Base-by-base conservation (phyloP, 83 land plant species). In the Picea abies region DNA sequence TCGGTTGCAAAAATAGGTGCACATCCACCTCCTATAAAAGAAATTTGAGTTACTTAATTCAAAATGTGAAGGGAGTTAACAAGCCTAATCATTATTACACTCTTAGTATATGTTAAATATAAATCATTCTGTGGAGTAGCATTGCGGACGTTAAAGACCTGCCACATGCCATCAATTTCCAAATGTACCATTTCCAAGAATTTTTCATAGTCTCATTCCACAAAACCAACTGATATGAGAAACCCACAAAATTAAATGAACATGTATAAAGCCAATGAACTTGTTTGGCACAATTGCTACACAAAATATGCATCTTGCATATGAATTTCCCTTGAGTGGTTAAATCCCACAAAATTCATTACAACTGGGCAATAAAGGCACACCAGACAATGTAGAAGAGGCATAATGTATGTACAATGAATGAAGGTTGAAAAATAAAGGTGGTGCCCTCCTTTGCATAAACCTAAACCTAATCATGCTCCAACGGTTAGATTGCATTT, bases 91-190 rank as follows among this genome's bases (percentile, higher is more conserved):
- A 98, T 87, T 63, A 95, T 96, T n/a, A 98, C 99, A 88, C 91
- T 96, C 84, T 94, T 98, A 63, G 99, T 94, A 85, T 94, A 95
- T 29, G 96, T 93, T 22, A 95, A 91, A 73, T 97, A 98, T 75
- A 98, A 98, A 75, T 96, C 99, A 87, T 94, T 96, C 81, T 92
- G 89, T 3, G 94, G 92, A 19, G 98, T 96, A 52, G 98, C 80
- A 29, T 92, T 85, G 60, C 90, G 96, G 56, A 98, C 93, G 78
- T 93, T 96, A 78, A 98, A 96, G 62, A 98, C 93, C 88, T 96
- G 96, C 99, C 96, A 96, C 95, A 98, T 98, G 79, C 96, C 93
- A 88, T 98, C 99, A 84, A 98, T 96, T 60, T 96, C 98, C 79
- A 95, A 88, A 86, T 96, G 99, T 82, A 96, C 99, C 99, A 98